Percentiles rank a stretch among this genome's conserved stretches.
Evolutionary conservation across 2,329 filamentous ascomycete genomes (phyloP).

Genomic region (Trichothecium sympodiale): DNA sequence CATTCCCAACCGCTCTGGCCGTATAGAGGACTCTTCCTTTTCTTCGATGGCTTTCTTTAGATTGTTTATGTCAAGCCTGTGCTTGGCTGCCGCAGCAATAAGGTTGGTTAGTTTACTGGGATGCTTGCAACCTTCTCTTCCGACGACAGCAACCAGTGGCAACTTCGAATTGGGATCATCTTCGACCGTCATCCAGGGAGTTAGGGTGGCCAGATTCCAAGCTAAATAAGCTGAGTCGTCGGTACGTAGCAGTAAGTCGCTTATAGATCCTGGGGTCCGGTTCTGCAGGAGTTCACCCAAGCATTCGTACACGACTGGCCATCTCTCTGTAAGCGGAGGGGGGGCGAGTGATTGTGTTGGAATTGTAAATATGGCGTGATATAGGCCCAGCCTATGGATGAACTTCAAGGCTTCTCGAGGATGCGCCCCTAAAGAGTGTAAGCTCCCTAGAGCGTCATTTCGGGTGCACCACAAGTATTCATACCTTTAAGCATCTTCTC

Average conservation of each 20-base stretch:
- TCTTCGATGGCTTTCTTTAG: constrained; percentile 45
- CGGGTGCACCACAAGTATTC: background rate
- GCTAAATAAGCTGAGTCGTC: constrained; percentile 57
- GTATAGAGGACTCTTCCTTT: constrained; percentile 14
- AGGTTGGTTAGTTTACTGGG: constrained; percentile 66
- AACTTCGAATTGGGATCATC: constrained; percentile 37
- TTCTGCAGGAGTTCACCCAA: constrained; percentile 40
- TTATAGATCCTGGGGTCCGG: constrained; percentile 33
- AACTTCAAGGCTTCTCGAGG: constrained; percentile 51
- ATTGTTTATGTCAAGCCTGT: constrained; percentile 50
- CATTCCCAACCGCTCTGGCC: constrained; percentile 57
- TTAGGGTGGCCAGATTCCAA: constrained; percentile 66
- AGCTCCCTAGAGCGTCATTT: background rate
- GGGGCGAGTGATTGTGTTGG: constrained; percentile 42
- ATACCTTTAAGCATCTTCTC: constrained; percentile 80
- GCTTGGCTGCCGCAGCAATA: constrained; percentile 51
- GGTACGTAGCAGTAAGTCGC: constrained; percentile 46
- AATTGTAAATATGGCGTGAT: constrained; percentile 64
- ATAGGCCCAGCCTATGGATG: constrained; percentile 57
- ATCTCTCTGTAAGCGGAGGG: constrained; percentile 46
- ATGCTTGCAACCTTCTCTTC: constrained; percentile 67
- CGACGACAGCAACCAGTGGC: constrained; percentile 40
- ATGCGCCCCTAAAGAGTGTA: constrained; percentile 33
- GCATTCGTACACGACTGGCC: constrained; percentile 52
- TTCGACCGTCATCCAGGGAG: constrained; percentile 55